Percentiles rank a stretch among this genome's conserved stretches.
Conservation (phyloP, 1,139 yeast genomes). For the Suhomyces terraborum region DNA sequence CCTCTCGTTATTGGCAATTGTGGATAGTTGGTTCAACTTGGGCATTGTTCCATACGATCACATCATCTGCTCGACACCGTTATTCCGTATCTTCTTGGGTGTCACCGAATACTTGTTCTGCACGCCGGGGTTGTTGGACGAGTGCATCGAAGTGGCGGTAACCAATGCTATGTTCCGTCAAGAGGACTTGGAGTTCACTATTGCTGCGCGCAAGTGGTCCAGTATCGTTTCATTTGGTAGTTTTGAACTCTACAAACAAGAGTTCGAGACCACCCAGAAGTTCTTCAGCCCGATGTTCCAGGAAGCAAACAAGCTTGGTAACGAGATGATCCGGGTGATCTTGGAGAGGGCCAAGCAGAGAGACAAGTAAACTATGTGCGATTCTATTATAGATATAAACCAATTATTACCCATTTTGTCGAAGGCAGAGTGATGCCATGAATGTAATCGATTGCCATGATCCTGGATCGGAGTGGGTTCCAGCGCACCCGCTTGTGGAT, state of each 20-base stretch:
- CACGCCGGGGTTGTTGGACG: conserved; percentile 77
- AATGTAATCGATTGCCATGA: background rate
- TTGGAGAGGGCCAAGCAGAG: conserved; percentile 52
- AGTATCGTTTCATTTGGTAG: conserved; percentile 76
- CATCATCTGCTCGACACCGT: conserved; percentile 93
- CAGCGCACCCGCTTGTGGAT: too few relatives aligned
- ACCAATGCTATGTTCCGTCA: conserved; percentile 69
- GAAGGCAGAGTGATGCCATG: background rate
- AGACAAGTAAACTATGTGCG: conserved; percentile 21
- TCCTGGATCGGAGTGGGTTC: background rate
- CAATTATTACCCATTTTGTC: conserved; percentile 1
- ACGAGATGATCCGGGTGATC: conserved; percentile 93
- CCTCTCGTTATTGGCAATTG: conserved; percentile 82
- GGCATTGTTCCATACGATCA: conserved; percentile 93
- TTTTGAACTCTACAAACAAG: conserved; percentile 67
- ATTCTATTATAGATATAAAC: conserved; percentile 6
- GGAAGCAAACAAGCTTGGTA: conserved; percentile 89
- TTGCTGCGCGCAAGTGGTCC: conserved; percentile 86
- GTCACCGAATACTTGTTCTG: conserved; percentile 91
- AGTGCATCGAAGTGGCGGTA: conserved; percentile 72
- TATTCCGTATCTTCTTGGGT: conserved; percentile 87
- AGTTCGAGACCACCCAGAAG: conserved; percentile 75
- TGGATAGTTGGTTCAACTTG: conserved; percentile 87
- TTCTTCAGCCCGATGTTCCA: conserved; percentile 85
- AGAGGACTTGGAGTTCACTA: conserved; percentile 84